Evolutionary conservation across 371 early-diverging fungal species (phyloP).

Genomic region (Lichtheimia hyalospora): DNA sequence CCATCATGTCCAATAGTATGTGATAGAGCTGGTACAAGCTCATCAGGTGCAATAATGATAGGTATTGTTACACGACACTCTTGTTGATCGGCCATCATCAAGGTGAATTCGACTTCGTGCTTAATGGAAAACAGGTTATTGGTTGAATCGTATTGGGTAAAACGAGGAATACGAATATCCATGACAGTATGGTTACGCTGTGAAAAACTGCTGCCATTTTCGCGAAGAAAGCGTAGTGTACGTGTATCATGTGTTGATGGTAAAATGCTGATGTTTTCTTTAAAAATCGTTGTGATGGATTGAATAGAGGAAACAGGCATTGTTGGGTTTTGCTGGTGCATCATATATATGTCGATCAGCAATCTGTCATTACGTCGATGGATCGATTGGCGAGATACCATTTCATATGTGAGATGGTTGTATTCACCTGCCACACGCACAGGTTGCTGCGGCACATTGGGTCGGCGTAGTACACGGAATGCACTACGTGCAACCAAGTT

Average conservation of each 20-base stretch:
- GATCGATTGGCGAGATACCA: constrained; percentile 20
- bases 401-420: constrained; percentile 17
- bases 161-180: constrained; percentile 9
- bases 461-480: constrained; percentile 14
- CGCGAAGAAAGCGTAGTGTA: constrained; percentile 34
- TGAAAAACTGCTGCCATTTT: constrained; percentile 21
- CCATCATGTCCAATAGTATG: background rate
- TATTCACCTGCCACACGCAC: constrained; percentile 1
- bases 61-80: constrained; percentile 40
- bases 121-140: constrained; percentile 29
- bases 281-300: constrained; percentile 33
- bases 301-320: constrained; percentile 20
- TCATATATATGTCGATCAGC: constrained; percentile 25
- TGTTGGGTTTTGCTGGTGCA: constrained; percentile 16
- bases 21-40: background rate
- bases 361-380: constrained; percentile 35
- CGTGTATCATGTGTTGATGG: constrained; percentile 25
- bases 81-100: constrained; percentile 15
- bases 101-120: constrained; percentile 38
- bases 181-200: constrained; percentile 13
- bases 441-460: constrained; percentile 8
- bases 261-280: constrained; percentile 30
- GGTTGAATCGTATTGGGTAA: constrained; percentile 27
- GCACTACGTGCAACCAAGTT: constrained; percentile 16
- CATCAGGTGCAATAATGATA: constrained; percentile 18